Base-by-base conservation (phyloP, 1,284 basidiomycete genomes). In the Ustilago trichophora region DNA sequence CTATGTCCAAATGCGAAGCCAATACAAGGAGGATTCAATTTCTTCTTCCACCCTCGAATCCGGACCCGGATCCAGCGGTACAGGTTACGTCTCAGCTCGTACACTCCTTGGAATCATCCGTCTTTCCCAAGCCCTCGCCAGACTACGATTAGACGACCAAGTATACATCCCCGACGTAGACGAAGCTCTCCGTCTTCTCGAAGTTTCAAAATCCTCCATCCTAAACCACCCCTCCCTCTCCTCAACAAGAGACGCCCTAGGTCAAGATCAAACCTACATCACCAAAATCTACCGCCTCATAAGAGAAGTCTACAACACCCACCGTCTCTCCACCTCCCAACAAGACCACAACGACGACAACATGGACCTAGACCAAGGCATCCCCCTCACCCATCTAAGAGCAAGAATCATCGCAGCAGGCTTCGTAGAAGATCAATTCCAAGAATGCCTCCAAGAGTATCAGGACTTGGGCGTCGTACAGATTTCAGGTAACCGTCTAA, bases 101-200 rank as follows among this genome's bases (percentile, higher is more conserved):
- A 98, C 96, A 2, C 86, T 99, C 11, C 88, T 99, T 34, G 96
- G 92, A 49, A 90, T 98, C 35, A 87, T 99, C 25, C 92, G 96
- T 68, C 87, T 99, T 16, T 88, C 93, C 0, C 96, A 98, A 82
- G 94, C 95, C 0, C 88, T 97, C 21, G 94, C 96, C 0, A 89
- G 96, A 8, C 85, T 99, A 31, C 88, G 95, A 19, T 91, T 90
- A 83, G 88, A 91, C 42, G 87, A 89, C 72, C 83, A 83, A 8
- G 96, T 98, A 24, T 88, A 89, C 44, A 87, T 89, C 57, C 86
- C 87, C 46, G 96, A 99, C 80, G 94, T 99, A 5, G 93, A 98
- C 80, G 96, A 98, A 84, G 96, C 96, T 2, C 84, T 99, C 55
- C 88, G 96, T 29, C 84, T 99, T 65, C 97, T 98, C 91, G 92